A percentile compares a stretch with the other conserved stretches of the same genome.
Evolutionary conservation across 2,329 filamentous ascomycete species (phyloP).

Genomic region (Colletotrichum lentis): DNA sequence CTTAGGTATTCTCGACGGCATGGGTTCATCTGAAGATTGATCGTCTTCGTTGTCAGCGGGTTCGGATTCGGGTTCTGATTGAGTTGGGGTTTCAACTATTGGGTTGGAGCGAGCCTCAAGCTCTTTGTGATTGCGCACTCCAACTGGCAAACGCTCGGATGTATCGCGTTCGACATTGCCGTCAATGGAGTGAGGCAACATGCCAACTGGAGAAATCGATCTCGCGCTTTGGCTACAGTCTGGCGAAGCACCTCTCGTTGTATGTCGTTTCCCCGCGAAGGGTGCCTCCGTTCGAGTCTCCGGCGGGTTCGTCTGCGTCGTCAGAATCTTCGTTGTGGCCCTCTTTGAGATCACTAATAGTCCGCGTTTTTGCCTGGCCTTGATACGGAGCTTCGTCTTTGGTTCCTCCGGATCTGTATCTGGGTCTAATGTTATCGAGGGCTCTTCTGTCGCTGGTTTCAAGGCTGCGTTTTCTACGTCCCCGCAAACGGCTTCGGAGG

Average conservation of each 20-base stretch:
- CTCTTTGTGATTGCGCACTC: no score
- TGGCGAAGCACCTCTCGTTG: not conserved
- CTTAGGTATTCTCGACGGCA: not conserved
- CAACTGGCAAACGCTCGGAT: not conserved
- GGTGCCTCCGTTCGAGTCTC: not conserved
- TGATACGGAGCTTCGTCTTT: slow-evolving; percentile 58
- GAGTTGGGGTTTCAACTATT: not conserved
- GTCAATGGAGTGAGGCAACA: not conserved
- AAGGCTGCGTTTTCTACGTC: not conserved
- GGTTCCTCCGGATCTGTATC: slow-evolving; percentile 36
- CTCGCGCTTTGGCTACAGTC: not conserved
- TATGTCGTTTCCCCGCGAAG: not conserved
- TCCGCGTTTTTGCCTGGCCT: slow-evolving; percentile 57
- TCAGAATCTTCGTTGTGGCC: slow-evolving; percentile 20
- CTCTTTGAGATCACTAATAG: slow-evolving; percentile 57
- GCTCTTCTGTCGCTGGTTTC: not conserved
- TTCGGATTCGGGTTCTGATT: not conserved
- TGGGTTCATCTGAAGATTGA: not conserved
- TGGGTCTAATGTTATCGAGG: not conserved
- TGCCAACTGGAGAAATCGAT: not conserved
- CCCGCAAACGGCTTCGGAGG: not conserved
- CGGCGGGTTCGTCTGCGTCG: not conserved
- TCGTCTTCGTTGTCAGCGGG: not conserved
- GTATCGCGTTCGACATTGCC: not conserved
- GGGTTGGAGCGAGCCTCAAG: not conserved